These are phyloP conservation scores for Xylariaceae sp. DNA, from an alignment of 2,329 filamentous ascomycete genomes.

Conservation along the genomic window DNA sequence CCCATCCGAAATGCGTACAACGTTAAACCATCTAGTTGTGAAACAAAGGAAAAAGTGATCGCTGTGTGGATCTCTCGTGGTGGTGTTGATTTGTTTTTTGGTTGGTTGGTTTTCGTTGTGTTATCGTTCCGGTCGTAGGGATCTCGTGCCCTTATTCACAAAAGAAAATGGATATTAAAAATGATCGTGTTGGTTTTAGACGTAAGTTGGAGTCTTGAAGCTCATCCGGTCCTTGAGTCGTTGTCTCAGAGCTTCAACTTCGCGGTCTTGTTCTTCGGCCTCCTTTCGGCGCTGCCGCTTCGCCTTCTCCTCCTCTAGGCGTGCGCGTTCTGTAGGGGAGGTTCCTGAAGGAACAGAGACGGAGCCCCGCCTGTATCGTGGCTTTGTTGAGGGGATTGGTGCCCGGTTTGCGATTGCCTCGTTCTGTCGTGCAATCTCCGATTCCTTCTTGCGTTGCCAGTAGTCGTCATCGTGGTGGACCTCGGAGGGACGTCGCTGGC, in stretches of 20 bases:
- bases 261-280: conserved; percentile 24
- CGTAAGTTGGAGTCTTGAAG: conserved; percentile 3
- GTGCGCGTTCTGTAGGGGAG: conserved; percentile 9
- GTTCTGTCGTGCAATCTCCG: conserved; percentile 39
- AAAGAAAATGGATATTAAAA: neutral
- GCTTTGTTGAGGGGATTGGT: conserved; percentile 25
- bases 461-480: conserved; percentile 28
- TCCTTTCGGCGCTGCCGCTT: conserved; percentile 28
- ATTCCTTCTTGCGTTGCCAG: conserved; percentile 26
- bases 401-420: conserved; percentile 38
- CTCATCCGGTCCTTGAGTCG: conserved; percentile 39
- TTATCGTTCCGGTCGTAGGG: too few relatives aligned
- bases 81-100: conserved; percentile 1
- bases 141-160: neutral
- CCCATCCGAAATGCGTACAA: conserved; percentile 1
- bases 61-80: neutral
- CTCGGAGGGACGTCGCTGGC: conserved; percentile 26
- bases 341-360: conserved; percentile 31
- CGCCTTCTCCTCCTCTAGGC: conserved; percentile 22
- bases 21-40: neutral
- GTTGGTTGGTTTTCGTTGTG: neutral
- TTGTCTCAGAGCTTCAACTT: conserved; percentile 37
- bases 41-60: conserved; percentile 6
- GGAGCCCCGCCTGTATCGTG: conserved; percentile 28
- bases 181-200: conserved; percentile 2